phyloP scores from a whole-genome alignment of 2,329 filamentous ascomycete genomes.

The Lasiodiplodia hormozganensis region DNA sequence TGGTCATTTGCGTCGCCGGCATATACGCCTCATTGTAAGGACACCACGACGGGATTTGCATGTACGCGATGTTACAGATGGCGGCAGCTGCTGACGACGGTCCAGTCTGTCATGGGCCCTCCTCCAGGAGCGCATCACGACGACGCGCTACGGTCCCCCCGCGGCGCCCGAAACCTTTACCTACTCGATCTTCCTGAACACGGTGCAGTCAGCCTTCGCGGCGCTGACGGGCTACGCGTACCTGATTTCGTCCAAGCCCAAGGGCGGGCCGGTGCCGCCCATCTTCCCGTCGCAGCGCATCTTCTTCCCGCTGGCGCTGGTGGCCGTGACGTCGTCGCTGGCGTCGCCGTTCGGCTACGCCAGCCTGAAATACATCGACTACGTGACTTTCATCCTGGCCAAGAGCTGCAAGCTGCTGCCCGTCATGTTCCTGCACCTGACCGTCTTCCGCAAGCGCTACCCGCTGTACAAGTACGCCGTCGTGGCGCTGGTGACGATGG shows the following conservation, averaged over 20 bases:
- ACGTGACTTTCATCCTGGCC: constrained; percentile 95
- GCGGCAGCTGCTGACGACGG: not conserved
- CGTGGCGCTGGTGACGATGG: constrained; percentile 86
- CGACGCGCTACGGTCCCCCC: constrained; percentile 77
- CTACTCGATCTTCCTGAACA: constrained; percentile 95
- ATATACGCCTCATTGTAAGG: constrained; percentile 95
- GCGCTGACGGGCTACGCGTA: constrained; percentile 83
- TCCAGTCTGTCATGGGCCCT: constrained; percentile 87
- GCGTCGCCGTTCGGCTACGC: constrained; percentile 97
- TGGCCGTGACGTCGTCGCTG: constrained; percentile 85
- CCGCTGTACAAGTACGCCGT: constrained; percentile 97
- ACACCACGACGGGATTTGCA: constrained; percentile 8
- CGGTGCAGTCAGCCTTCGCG: constrained; percentile 89
- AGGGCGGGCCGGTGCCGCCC: constrained; percentile 53
- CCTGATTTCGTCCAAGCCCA: constrained; percentile 70
- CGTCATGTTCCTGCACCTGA: constrained; percentile 96
- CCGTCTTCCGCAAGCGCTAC: constrained; percentile 86
- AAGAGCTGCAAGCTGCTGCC: constrained; percentile 99
- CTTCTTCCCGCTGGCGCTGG: constrained; percentile 78
- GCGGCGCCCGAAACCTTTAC: constrained; percentile 77
- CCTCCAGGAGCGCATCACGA: constrained; percentile 96
- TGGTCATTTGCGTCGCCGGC: constrained; percentile 86
- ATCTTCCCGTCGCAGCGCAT: constrained; percentile 82
- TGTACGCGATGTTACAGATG: not conserved
- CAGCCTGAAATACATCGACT: constrained; percentile 90